These are phyloP conservation scores for Taiwanofungus camphoratus DNA, from an alignment of 1,284 basidiomycete species.

Conservation along the genomic window DNA sequence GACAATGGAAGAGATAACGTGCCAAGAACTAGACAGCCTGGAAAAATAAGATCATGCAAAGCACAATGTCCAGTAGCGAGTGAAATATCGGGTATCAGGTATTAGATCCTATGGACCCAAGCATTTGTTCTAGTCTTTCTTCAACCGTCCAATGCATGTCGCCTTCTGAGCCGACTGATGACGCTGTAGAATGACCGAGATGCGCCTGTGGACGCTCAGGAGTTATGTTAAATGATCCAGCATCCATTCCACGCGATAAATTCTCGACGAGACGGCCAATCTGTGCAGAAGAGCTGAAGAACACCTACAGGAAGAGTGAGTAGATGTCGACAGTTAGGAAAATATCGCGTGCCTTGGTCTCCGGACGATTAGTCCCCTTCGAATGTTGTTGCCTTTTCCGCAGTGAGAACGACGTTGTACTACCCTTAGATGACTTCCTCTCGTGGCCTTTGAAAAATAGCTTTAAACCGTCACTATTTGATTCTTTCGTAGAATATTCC, in stretches of 20 bases:
- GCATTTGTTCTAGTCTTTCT: conserved; percentile 70
- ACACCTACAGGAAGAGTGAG: conserved; percentile 46
- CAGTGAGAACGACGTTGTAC: conserved; percentile 54
- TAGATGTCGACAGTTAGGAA: neutral
- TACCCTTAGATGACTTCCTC: conserved; percentile 60
- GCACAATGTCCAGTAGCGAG: conserved; percentile 7
- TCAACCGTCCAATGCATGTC: conserved; percentile 67
- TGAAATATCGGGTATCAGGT: conserved; percentile 16
- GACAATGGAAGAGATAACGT: conserved; percentile 8
- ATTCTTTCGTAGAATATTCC: conserved; percentile 58
- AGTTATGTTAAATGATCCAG: conserved; percentile 73
- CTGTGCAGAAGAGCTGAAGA: conserved; percentile 69
- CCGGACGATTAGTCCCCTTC: conserved; percentile 51
- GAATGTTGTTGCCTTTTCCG: conserved; percentile 46
- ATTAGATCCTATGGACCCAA: conserved; percentile 46
- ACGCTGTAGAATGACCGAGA: conserved; percentile 47
- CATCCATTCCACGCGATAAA: conserved; percentile 71
- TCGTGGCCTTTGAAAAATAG: conserved; percentile 70
- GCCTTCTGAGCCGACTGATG: conserved; percentile 55
- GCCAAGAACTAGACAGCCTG: conserved; percentile 2
- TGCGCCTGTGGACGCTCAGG: conserved; percentile 28
- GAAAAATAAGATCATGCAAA: conserved; percentile 10
- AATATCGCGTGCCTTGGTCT: conserved; percentile 62
- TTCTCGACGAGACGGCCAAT: conserved; percentile 77
- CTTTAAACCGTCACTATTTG: conserved; percentile 52